Conservation (phyloP, 2,329 filamentous ascomycete genomes). For the Sarocladium kiliense region DNA sequence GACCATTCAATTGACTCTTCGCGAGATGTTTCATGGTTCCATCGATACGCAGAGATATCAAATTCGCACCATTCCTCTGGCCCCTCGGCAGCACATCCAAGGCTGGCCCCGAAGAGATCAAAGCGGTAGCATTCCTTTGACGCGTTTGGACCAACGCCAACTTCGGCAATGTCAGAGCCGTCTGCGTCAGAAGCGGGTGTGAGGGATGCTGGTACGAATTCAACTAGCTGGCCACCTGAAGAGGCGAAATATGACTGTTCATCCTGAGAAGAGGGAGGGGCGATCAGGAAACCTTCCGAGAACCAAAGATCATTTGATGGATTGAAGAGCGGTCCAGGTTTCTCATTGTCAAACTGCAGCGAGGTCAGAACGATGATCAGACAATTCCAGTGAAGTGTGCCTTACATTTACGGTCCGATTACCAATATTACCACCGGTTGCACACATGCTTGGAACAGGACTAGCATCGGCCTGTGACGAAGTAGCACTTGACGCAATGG, state of each 20-base stretch:
- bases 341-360: conserved; percentile 30
- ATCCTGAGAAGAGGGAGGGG: conserved; percentile 26
- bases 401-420: conserved; percentile 34
- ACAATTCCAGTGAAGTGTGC: neutral
- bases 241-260: conserved; percentile 29
- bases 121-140: conserved; percentile 33
- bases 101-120: conserved; percentile 31
- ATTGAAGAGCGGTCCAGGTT: conserved; percentile 33
- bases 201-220: conserved; percentile 33
- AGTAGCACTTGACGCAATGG: neutral
- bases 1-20: conserved; percentile 35
- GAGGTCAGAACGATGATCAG: too few species aligned
- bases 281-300: conserved; percentile 34
- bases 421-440: conserved; percentile 26
- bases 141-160: conserved; percentile 33
- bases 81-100: conserved; percentile 31
- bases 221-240: conserved; percentile 33
- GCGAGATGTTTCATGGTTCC: conserved; percentile 23
- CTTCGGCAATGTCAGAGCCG: conserved; percentile 31
- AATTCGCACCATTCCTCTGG: conserved; percentile 35
- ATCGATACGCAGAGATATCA: conserved; percentile 35
- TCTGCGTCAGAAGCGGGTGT: conserved; percentile 19
- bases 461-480: neutral
- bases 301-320: conserved; percentile 36
- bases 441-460: conserved; percentile 17